Percentiles rank a stretch among this genome's conserved stretches.
Evolutionary conservation across 495 filamentous ascomycete species (phyloP).

Genomic region (Podospora fimiseda): DNA sequence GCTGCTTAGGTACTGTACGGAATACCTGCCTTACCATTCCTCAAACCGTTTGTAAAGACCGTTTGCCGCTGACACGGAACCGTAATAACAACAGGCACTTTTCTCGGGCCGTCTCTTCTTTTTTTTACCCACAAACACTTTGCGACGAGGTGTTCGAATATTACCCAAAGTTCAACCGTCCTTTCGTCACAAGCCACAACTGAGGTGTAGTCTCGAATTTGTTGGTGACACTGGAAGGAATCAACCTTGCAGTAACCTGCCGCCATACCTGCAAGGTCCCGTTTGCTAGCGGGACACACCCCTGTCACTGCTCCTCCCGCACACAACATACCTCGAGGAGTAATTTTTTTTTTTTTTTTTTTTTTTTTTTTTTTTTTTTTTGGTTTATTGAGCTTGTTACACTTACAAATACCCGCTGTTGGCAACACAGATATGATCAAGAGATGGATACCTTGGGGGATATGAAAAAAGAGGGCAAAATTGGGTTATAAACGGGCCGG

Average conservation of each 20-base stretch:
- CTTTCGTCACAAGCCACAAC: neutral
- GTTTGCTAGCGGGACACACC: too few relatives aligned
- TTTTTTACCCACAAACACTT: too few relatives aligned
- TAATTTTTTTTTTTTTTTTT: constrained; percentile 8
- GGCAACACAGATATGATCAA: neutral
- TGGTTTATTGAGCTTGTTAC: neutral
- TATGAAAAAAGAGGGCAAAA: too few relatives aligned
- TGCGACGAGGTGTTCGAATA: too few relatives aligned
- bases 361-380: constrained; percentile 7
- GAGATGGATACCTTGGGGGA: neutral
- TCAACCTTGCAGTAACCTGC: neutral
- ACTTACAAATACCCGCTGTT: neutral
- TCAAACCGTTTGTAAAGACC: too few relatives aligned
- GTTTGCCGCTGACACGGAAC: constrained; percentile 7
- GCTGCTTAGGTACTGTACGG: too few relatives aligned
- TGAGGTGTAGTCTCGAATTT: neutral
- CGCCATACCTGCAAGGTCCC: neutral
- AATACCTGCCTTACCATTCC: too few relatives aligned
- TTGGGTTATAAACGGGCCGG: too few relatives aligned
- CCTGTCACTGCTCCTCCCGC: neutral
- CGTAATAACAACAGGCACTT: neutral
- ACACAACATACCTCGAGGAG: too few relatives aligned
- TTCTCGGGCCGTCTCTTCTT: too few relatives aligned
- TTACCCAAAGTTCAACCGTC: too few relatives aligned
- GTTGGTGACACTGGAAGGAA: neutral